Conservation (phyloP, 2,329 filamentous ascomycete species). For the Simplicillium sp. region DNA sequence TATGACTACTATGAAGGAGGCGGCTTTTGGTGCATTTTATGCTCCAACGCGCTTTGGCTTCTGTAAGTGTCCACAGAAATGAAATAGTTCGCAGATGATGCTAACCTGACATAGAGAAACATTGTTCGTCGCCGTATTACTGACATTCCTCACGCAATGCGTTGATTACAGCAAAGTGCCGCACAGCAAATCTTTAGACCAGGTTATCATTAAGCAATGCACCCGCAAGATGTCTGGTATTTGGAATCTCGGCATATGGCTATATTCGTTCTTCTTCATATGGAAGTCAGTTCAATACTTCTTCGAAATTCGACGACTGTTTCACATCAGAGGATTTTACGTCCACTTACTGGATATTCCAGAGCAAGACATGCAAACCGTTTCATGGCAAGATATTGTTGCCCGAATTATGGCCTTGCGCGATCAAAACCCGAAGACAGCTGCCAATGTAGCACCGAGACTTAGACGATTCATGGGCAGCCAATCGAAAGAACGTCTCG, state of each 20-base stretch:
- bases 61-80: constrained; percentile 40
- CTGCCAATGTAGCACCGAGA: constrained; percentile 40
- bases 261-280: constrained; percentile 79
- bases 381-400: constrained; percentile 89
- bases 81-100: not conserved
- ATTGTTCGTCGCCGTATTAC: constrained; percentile 71
- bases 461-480: constrained; percentile 58
- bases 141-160: constrained; percentile 78
- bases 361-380: constrained; percentile 78
- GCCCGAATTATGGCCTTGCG: constrained; percentile 74
- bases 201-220: constrained; percentile 62
- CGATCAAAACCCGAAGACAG: constrained; percentile 78
- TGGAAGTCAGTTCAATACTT: constrained; percentile 69
- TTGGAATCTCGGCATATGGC: constrained; percentile 72
- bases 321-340: constrained; percentile 79
- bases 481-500: constrained; percentile 87
- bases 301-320: constrained; percentile 62
- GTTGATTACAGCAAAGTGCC: constrained; percentile 71
- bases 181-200: constrained; percentile 45
- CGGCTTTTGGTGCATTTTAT: constrained; percentile 76
- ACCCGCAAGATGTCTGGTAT: constrained; percentile 64
- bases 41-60: constrained; percentile 62
- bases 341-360: constrained; percentile 73
- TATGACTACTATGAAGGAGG: constrained; percentile 80
- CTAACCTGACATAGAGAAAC: constrained; percentile 48